A percentile compares a stretch with the other conserved stretches of the same genome.
Evolutionary conservation across 2,329 filamentous ascomycete genomes (phyloP).

Genomic region (Fusarium haematococcum): DNA sequence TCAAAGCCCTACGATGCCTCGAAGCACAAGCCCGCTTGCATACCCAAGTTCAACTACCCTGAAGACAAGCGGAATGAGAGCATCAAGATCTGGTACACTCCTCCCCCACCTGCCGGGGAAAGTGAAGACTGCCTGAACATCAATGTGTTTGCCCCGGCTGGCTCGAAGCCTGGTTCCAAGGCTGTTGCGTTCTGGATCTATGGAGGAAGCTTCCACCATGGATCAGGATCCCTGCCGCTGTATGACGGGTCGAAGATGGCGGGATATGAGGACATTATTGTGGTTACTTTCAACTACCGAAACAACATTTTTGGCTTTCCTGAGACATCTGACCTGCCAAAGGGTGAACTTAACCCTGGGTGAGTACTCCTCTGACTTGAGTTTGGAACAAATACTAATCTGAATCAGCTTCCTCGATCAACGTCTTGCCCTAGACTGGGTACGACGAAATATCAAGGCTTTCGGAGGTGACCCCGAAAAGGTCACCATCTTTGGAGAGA

Average conservation of each 20-base stretch:
- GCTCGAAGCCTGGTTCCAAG: constrained; percentile 44
- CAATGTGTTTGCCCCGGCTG: constrained; percentile 47
- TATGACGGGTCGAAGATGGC: constrained; percentile 58
- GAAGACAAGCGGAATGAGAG: constrained; percentile 20
- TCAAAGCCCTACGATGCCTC: constrained; percentile 39
- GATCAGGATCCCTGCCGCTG: constrained; percentile 49
- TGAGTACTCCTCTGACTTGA: neutral
- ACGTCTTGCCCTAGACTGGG: constrained; percentile 61
- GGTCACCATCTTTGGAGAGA: constrained; percentile 66
- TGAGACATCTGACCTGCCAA: constrained; percentile 40
- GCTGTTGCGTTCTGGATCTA: constrained; percentile 59
- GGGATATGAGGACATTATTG: constrained; percentile 56
- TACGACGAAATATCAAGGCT: constrained; percentile 60
- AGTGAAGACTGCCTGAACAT: constrained; percentile 51
- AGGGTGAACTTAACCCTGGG: constrained; percentile 38
- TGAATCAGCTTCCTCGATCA: constrained; percentile 48
- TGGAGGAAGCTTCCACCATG: constrained; percentile 54
- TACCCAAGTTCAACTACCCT: constrained; percentile 42
- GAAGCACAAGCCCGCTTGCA: constrained; percentile 38
- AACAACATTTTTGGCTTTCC: constrained; percentile 57
- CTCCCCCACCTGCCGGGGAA: constrained; percentile 39
- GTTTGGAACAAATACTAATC: neutral
- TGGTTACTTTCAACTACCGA: constrained; percentile 61
- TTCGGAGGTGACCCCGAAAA: constrained; percentile 61
- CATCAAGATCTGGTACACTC: constrained; percentile 40